Evolutionary conservation across 169 alveolate genomes (phyloP).

Genomic region (Cryptosporidium tyzzeri): DNA sequence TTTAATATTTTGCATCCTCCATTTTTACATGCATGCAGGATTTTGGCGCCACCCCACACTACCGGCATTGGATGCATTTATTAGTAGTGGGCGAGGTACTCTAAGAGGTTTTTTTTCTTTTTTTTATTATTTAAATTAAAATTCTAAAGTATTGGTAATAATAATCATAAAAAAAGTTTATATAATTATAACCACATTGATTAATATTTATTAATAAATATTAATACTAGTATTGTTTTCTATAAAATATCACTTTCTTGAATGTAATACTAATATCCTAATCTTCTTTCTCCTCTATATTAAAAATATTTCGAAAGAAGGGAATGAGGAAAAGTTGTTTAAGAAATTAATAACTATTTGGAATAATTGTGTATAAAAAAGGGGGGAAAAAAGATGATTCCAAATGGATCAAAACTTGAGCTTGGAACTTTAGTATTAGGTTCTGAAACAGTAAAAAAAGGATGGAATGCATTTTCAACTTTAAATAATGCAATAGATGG

Average conservation of each 20-base stretch:
- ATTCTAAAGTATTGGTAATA: too few species aligned
- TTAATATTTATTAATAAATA: too few species aligned
- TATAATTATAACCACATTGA: too few species aligned
- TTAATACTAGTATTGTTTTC: too few species aligned
- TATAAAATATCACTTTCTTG: neutral
- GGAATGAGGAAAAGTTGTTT: neutral
- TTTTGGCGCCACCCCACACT: conserved; percentile 28
- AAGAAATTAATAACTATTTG: neutral
- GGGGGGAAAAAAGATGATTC: neutral
- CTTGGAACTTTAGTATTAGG: neutral
- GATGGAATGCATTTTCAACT: conserved; percentile 22
- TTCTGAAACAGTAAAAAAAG: conserved; percentile 7
- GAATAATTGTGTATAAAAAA: neutral
- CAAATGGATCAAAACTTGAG: conserved; percentile 3
- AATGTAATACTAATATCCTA: neutral
- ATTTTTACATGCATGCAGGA: neutral
- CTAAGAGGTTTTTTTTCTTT: neutral
- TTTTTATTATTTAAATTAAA: neutral
- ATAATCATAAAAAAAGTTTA: too few species aligned
- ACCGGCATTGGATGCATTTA: conserved; percentile 8
- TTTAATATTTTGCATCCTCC: too few species aligned
- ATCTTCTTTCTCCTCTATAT: neutral
- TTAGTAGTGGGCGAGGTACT: conserved; percentile 1
- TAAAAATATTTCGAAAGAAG: neutral
- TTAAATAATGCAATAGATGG: conserved; percentile 52